Evolutionary conservation across 75 land plant species (phyloP).

Genomic region (Picea glauca): DNA sequence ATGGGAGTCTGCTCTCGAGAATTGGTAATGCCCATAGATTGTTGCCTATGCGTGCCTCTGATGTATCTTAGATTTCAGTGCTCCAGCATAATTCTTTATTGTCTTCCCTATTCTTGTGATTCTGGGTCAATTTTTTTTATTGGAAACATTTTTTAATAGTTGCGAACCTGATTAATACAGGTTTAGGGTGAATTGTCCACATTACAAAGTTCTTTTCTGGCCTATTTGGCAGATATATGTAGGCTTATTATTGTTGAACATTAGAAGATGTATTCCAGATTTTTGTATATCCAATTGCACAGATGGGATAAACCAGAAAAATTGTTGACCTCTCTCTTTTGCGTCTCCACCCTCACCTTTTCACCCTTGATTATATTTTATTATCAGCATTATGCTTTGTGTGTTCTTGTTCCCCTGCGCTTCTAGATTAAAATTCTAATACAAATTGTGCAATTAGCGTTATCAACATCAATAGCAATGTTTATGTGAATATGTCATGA

Average conservation of each 20-base stretch:
- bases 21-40: constrained; percentile 4
- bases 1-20: constrained; percentile 2
- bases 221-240: constrained; percentile 7
- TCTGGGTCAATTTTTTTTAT: constrained; percentile 8
- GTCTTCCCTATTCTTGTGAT: constrained; percentile 13
- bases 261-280: constrained; percentile 5
- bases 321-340: neutral
- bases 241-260: neutral
- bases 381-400: neutral
- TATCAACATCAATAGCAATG: neutral
- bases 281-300: neutral
- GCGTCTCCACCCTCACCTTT: neutral
- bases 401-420: neutral
- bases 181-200: neutral
- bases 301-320: neutral
- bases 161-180: neutral
- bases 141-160: constrained; percentile 6
- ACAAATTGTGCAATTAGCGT: neutral
- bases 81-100: constrained; percentile 13
- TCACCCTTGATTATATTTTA: neutral
- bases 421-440: neutral
- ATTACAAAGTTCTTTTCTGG: neutral
- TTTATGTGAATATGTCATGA: too few species aligned
- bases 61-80: constrained; percentile 8
- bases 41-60: neutral